A percentile compares a stretch with the other conserved stretches of the same genome.
Evolutionary conservation across 2,329 filamentous ascomycete species (phyloP).

Genomic region (Aspergillus sp.): DNA sequence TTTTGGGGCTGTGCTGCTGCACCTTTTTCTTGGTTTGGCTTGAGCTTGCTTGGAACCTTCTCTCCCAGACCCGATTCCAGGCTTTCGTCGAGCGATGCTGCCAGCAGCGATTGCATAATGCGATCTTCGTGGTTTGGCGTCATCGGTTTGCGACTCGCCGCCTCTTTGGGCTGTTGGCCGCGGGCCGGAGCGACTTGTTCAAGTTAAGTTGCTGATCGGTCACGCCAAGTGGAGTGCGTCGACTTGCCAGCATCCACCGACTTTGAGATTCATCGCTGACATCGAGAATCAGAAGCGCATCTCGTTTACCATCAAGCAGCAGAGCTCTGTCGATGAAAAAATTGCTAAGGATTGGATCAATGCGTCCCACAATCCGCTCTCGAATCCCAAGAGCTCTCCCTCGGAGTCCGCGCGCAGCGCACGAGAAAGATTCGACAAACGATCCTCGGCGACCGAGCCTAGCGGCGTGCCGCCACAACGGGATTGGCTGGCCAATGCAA

Average conservation of each 20-base stretch:
- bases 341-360: neutral
- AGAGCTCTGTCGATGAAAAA: too few species aligned
- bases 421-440: neutral
- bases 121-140: neutral
- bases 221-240: neutral
- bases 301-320: too few species aligned
- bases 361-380: neutral
- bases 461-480: neutral
- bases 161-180: neutral
- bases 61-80: too few species aligned
- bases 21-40: neutral
- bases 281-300: neutral
- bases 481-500: conserved; percentile 3
- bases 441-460: neutral
- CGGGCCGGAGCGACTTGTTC: neutral
- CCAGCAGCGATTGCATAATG: neutral
- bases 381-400: neutral
- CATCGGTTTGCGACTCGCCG: neutral
- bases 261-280: neutral
- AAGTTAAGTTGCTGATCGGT: neutral
- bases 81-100: neutral
- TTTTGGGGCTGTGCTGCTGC: neutral
- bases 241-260: neutral
- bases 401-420: neutral
- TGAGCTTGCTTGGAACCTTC: neutral